A percentile compares a stretch with the other conserved stretches of the same genome.
These are phyloP conservation scores for Teunomyces stri DNA, from an alignment of 805 yeast genomes.

Conservation along the genomic window DNA sequence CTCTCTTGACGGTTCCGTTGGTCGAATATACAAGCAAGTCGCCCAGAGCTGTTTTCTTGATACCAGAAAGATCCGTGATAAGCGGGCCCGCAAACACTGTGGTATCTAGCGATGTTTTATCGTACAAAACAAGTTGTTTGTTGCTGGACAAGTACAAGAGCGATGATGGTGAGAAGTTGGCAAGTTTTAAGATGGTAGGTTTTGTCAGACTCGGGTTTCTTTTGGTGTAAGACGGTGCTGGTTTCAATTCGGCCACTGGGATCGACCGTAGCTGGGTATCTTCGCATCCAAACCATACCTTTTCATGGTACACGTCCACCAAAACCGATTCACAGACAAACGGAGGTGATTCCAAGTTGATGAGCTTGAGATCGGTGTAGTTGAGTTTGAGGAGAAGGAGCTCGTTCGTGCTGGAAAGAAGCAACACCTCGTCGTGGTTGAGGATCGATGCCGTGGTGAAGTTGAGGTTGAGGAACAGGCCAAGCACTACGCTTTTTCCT, in stretches of 20 bases:
- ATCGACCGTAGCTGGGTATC: slow-evolving; percentile 11
- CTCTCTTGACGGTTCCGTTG: slow-evolving; percentile 36
- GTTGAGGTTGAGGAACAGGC: slow-evolving; percentile 45
- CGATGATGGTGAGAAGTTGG: slow-evolving; percentile 16
- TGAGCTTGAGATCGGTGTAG: slow-evolving; percentile 19
- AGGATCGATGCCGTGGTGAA: slow-evolving; percentile 43
- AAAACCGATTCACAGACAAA: slow-evolving; percentile 16
- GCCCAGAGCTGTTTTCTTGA: slow-evolving; percentile 30
- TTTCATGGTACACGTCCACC: slow-evolving; percentile 17
- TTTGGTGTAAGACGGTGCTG: too few relatives aligned
- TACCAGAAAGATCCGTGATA: slow-evolving; percentile 36
- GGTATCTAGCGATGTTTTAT: slow-evolving; percentile 12
- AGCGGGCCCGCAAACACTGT: slow-evolving; percentile 33
- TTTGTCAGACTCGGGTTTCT: too few relatives aligned
- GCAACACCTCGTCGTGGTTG: slow-evolving; percentile 34
- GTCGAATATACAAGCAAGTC: slow-evolving; percentile 42
- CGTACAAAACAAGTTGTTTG: slow-evolving; percentile 35
- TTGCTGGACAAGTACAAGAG: slow-evolving; percentile 32
- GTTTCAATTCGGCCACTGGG: slow-evolving; percentile 11
- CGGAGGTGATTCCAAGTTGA: slow-evolving; percentile 14
- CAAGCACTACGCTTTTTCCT: slow-evolving; percentile 62
- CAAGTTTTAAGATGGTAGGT: slow-evolving; percentile 21
- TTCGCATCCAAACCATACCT: slow-evolving; percentile 26
- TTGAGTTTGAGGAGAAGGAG: slow-evolving; percentile 26
- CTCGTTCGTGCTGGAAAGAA: slow-evolving; percentile 32